These are phyloP conservation scores for Mortierella hygrophila DNA, from an alignment of 192 early-diverging fungal genomes.

Conservation along the genomic window DNA sequence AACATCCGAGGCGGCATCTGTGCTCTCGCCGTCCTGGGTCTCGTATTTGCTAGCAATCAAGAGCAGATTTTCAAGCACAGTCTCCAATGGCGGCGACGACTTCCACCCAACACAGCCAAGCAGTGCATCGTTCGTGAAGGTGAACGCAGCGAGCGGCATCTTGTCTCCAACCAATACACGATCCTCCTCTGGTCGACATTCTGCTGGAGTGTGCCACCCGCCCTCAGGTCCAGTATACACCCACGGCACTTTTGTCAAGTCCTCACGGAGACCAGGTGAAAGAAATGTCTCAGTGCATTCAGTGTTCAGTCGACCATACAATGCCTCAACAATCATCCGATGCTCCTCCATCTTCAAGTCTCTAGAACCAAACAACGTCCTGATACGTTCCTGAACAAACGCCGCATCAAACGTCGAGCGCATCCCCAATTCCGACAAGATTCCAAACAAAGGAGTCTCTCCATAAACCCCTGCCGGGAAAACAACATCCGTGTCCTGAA, in stretches of 20 bases:
- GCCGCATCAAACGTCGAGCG: background rate
- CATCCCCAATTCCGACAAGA: constrained; percentile 24
- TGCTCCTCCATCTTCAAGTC: background rate
- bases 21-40: background rate
- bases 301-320: constrained; percentile 8
- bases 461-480: constrained; percentile 30
- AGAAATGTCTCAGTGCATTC: background rate
- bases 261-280: background rate
- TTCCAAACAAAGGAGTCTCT: background rate
- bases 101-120: constrained; percentile 35
- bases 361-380: background rate
- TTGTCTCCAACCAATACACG: constrained; percentile 1
- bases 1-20: background rate
- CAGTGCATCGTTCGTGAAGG: constrained; percentile 6
- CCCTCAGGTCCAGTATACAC: background rate
- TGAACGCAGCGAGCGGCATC: background rate
- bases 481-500: constrained; percentile 12
- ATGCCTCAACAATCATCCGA: background rate
- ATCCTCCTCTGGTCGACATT: constrained; percentile 18
- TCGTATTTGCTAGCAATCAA: background rate
- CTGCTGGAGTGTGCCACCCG: background rate
- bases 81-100: constrained; percentile 23
- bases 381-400: constrained; percentile 5
- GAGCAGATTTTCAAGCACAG: constrained; percentile 20
- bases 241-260: constrained; percentile 1